Base-by-base conservation (phyloP, 2,329 filamentous ascomycete species). In the Talaromyces verruculosus region DNA sequence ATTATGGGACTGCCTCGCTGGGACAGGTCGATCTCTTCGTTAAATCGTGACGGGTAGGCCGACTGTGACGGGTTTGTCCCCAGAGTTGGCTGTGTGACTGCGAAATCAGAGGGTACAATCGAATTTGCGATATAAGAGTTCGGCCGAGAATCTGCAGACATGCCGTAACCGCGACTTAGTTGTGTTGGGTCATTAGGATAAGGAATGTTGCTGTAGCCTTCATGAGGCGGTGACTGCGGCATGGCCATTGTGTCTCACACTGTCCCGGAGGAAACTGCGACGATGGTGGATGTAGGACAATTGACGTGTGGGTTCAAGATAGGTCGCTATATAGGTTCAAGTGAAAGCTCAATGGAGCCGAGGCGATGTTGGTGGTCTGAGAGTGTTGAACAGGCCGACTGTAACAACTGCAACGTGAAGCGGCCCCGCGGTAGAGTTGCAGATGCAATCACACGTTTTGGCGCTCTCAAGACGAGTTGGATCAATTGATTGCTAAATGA, bases 151-250 rank as follows among this genome's bases (percentile, higher is more conserved):
- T 72, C 72, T 43, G 74, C 72, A 22, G 72, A 71, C 39, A 67
- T 67, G 47, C 74, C 73, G 66, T 78, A 78, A 19, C 74, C 73
- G 67, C 74, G 75, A 69, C 69, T 76, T 65, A 76, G 43, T 43
- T 73, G 65, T 17, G 72, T 63, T 49, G 74, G 68, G 59, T 78
- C 75, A 55, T 67, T 72, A 45, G 72, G 67, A 33, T 74, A 72
- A 65, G 76, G 70, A 39, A 73, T 69, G 55, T 73, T 67, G 63
- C 68, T 66, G 71, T 78, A 79, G 67, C 71, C 69, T 68, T 80
- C 79, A 69, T 80, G 77, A 64, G 76, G 72, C 62, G 77, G 77
- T 76, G 58, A 76, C 74, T 74, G 80, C 79, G 68, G 72, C 59
- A 59, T 53, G 53, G 69, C 64, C 62, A 65, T 69, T n/a, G 28